Conservation (phyloP, 352 stramenopile genomes). For the Achlya hypogyna region DNA sequence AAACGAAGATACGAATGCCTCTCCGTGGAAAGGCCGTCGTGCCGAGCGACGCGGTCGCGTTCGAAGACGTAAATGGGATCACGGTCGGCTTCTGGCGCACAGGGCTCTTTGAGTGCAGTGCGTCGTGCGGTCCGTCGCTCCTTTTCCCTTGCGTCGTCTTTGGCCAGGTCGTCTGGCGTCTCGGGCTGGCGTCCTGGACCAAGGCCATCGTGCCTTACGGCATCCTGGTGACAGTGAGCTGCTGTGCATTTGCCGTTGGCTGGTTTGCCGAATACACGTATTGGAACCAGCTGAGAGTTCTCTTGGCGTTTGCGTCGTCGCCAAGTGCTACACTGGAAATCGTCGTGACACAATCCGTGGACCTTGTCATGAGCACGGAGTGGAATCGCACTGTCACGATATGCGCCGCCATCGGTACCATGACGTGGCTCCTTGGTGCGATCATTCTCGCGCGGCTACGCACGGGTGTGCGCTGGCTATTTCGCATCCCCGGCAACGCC, state of each 20-base stretch:
- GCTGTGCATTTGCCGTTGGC: neutral
- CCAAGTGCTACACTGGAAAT: neutral
- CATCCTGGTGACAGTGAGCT: neutral
- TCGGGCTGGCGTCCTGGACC: neutral
- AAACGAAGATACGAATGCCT: too few species aligned
- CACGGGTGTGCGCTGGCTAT: neutral
- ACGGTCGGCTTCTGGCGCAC: conserved; percentile 10
- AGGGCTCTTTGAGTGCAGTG: neutral
- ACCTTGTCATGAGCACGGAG: neutral
- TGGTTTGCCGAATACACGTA: neutral
- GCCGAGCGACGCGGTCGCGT: too few species aligned
- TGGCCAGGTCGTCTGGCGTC: neutral
- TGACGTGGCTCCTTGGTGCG: neutral
- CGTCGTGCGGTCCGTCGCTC: neutral
- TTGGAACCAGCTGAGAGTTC: neutral
- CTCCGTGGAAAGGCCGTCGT: too few species aligned
- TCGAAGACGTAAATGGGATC: neutral
- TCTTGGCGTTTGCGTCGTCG: neutral
- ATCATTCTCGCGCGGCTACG: neutral
- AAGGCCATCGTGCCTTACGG: neutral
- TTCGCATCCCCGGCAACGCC: conserved; percentile 1
- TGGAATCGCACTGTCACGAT: neutral
- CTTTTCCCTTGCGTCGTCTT: conserved; percentile 12
- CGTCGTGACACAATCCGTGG: neutral
- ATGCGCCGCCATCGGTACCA: neutral